These are phyloP conservation scores for Euphorbia celastroides DNA, from an alignment of 441 rosid species.

Conservation along the genomic window DNA sequence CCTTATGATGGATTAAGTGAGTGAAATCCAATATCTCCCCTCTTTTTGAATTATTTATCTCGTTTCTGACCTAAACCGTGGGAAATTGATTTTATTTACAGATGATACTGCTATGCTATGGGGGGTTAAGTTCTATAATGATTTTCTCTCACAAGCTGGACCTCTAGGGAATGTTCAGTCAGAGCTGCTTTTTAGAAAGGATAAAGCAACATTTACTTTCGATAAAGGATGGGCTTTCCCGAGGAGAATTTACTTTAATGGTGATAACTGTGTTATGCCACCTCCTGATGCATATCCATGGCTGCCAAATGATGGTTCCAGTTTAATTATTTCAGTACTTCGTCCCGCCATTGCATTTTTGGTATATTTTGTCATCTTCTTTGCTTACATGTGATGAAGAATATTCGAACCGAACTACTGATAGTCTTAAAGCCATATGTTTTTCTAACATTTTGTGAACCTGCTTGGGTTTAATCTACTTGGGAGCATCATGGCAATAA, in stretches of 20 bases:
- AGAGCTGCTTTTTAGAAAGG: slow-evolving; percentile 79
- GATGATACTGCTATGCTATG: slow-evolving; percentile 93
- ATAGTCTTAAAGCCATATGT: slow-evolving; percentile 21
- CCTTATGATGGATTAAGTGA: slow-evolving; percentile 65
- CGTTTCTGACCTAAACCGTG: slow-evolving; percentile 5
- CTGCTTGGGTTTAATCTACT: slow-evolving; percentile 6
- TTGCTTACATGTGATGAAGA: slow-evolving; percentile 29
- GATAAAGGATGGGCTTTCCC: slow-evolving; percentile 99
- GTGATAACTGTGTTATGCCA: slow-evolving; percentile 96
- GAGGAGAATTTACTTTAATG: slow-evolving; percentile 82
- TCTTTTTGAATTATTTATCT: neutral
- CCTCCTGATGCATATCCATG: slow-evolving; percentile 93
- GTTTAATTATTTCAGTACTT: slow-evolving; percentile 24
- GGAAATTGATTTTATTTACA: slow-evolving; percentile 25
- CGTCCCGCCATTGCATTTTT: slow-evolving; percentile 25
- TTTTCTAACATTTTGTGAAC: slow-evolving; percentile 11
- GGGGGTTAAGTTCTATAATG: slow-evolving; percentile 86
- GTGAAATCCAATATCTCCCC: slow-evolving; percentile 19
- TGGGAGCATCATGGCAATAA: slow-evolving; percentile 14
- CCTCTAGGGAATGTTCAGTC: slow-evolving; percentile 84
- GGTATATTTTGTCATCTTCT: slow-evolving; percentile 28
- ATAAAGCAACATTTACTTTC: slow-evolving; percentile 72
- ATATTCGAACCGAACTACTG: slow-evolving; percentile 4
- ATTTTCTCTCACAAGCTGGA: slow-evolving; percentile 75
- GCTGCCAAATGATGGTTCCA: slow-evolving; percentile 59